Evolutionary conservation across 2,329 filamentous ascomycete species (phyloP).

Genomic region (Fusarium sp.): DNA sequence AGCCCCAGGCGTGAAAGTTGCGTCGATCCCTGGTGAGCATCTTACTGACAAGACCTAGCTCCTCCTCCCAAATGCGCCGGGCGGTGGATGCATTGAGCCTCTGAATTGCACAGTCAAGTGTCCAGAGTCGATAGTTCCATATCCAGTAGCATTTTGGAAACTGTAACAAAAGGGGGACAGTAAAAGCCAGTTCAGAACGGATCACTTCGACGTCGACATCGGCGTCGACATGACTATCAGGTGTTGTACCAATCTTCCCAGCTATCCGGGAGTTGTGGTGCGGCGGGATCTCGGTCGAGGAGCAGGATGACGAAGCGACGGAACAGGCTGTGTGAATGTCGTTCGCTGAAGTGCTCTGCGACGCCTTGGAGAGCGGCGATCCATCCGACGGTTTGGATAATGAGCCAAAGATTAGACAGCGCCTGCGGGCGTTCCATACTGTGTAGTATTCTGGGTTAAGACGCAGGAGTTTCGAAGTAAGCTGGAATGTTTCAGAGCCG

Average conservation of each 20-base stretch:
- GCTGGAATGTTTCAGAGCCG: constrained; percentile 68
- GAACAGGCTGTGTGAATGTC: constrained; percentile 70
- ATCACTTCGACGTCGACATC: constrained; percentile 63
- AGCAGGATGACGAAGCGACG: constrained; percentile 67
- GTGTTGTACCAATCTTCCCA: constrained; percentile 68
- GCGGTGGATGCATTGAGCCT: constrained; percentile 68
- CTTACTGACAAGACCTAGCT: constrained; percentile 83
- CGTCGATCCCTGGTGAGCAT: constrained; percentile 88
- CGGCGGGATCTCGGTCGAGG: constrained; percentile 63
- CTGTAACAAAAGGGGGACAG: constrained; percentile 83
- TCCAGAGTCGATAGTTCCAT: constrained; percentile 95
- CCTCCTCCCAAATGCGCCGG: constrained; percentile 80
- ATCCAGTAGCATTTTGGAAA: constrained; percentile 99
- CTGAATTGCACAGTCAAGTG: constrained; percentile 76
- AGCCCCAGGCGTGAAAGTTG: constrained; percentile 98
- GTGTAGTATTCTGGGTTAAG: constrained; percentile 92
- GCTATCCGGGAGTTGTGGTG: constrained; percentile 58
- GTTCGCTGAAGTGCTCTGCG: constrained; percentile 64
- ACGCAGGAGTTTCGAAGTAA: constrained; percentile 77
- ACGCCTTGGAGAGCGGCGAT: constrained; percentile 66
- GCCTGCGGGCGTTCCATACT: constrained; percentile 88
- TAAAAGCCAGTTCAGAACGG: constrained; percentile 80
- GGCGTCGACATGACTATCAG: constrained; percentile 48
- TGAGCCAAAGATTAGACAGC: constrained; percentile 69
- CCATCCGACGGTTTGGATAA: constrained; percentile 65